Evolutionary conservation across 2,329 filamentous ascomycete genomes (phyloP).

Genomic region (Trichocomaceae sp.): DNA sequence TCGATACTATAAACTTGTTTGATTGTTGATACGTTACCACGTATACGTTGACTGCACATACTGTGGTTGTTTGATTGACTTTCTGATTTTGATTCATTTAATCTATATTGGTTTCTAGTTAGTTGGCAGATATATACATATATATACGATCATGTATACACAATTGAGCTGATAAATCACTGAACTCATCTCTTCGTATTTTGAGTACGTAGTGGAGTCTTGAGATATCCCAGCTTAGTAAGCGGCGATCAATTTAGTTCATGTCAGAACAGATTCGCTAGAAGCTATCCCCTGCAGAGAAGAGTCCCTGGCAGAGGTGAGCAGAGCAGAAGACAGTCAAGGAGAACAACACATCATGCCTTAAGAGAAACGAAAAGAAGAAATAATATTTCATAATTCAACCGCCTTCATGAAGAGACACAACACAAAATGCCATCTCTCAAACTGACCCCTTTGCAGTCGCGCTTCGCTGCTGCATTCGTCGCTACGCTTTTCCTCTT

Average conservation of each 20-base stretch:
- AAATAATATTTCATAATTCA: background rate
- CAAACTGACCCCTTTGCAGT: slow-evolving; percentile 62
- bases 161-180: too few species aligned
- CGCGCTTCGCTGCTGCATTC: slow-evolving; percentile 62
- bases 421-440: slow-evolving; percentile 32
- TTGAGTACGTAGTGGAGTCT: background rate
- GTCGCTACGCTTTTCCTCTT: slow-evolving; percentile 55
- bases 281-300: too few species aligned
- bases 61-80: background rate
- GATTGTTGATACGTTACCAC: slow-evolving; percentile 13
- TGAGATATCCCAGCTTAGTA: background rate
- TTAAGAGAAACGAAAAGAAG: background rate
- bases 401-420: background rate
- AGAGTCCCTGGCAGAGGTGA: too few species aligned
- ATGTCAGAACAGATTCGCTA: background rate
- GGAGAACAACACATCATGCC: background rate
- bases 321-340: background rate
- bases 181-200: too few species aligned
- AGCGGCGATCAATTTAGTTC: background rate
- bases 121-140: background rate
- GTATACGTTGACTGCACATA: background rate
- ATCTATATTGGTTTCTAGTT: background rate
- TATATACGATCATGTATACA: background rate
- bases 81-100: background rate
- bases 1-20: slow-evolving; percentile 38